phyloP scores from a whole-genome alignment of 176 grass and related monocot species.

The Ananas comosus region DNA sequence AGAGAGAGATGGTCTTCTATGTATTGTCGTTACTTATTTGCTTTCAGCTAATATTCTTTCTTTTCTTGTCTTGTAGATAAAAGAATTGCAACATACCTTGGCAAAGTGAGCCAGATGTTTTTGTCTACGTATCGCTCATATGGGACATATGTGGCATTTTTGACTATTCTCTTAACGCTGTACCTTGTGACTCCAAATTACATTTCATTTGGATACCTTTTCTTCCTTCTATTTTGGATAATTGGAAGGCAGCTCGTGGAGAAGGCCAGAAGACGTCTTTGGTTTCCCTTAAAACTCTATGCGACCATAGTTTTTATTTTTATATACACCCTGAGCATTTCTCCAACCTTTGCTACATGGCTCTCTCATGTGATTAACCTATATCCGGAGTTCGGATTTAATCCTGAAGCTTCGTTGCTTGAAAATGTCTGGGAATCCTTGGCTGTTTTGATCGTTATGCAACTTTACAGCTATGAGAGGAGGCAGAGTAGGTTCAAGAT shows the following conservation, averaged over 20 bases:
- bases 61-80: constrained; percentile 47
- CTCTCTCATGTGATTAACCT: constrained; percentile 63
- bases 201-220: constrained; percentile 96
- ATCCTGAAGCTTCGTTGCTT: constrained; percentile 68
- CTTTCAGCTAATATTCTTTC: constrained; percentile 13
- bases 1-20: background rate
- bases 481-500: constrained; percentile 65
- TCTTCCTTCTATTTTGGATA: constrained; percentile 98
- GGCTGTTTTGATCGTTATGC: constrained; percentile 87
- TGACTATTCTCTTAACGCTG: constrained; percentile 90
- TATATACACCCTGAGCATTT: constrained; percentile 72
- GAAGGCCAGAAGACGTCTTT: constrained; percentile 73
- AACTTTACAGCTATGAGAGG: constrained; percentile 98
- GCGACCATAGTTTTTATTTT: constrained; percentile 69
- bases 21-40: background rate
- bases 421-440: constrained; percentile 93
- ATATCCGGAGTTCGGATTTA: constrained; percentile 83
- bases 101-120: constrained; percentile 81
- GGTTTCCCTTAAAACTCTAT: constrained; percentile 89
- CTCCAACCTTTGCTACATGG: constrained; percentile 48
- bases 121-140: constrained; percentile 81
- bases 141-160: constrained; percentile 92
- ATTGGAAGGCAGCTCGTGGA: constrained; percentile 88
- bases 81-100: constrained; percentile 81
- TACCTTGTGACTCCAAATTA: constrained; percentile 96